These are phyloP conservation scores for Coemansia sp. DNA, from an alignment of 192 early-diverging fungal genomes.

Conservation along the genomic window DNA sequence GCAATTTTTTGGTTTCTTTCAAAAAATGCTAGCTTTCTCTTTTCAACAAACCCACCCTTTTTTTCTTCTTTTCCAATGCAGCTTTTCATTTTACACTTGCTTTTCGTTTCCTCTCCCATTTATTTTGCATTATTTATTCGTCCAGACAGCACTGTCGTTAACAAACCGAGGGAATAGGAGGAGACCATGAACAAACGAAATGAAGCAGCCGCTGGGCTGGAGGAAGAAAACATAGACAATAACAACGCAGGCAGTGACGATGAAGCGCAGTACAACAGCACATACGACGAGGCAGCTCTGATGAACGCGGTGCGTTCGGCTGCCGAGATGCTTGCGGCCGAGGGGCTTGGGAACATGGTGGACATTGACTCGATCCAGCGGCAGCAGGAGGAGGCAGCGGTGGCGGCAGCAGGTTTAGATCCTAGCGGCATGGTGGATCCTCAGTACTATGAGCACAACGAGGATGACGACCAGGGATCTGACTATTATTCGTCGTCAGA, in stretches of 20 bases:
- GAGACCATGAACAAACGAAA: not conserved
- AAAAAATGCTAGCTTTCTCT: no score
- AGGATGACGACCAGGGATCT: not conserved
- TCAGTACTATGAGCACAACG: slow-evolving; percentile 1
- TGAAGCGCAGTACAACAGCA: not conserved
- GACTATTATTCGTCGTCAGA: not conserved
- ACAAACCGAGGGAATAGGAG: not conserved
- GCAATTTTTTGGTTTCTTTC: no score
- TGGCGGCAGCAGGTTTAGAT: not conserved
- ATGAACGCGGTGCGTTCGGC: slow-evolving; percentile 35
- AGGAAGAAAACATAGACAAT: not conserved
- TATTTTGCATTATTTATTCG: not conserved
- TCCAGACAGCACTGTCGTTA: not conserved
- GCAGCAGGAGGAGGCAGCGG: not conserved
- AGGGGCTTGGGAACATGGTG: slow-evolving; percentile 38
- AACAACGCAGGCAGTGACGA: slow-evolving; percentile 1
- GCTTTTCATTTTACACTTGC: no score
- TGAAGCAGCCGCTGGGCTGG: not conserved
- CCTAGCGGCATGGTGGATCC: not conserved
- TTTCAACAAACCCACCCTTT: no score
- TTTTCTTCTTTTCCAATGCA: no score
- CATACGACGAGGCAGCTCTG: slow-evolving; percentile 16
- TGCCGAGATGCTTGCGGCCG: slow-evolving; percentile 41
- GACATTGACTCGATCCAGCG: slow-evolving; percentile 35
- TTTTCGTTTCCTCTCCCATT: not conserved